A percentile compares a stretch with the other conserved stretches of the same genome.
Evolutionary conservation across 2,329 filamentous ascomycete genomes (phyloP).

Genomic region (Geoglossum cookeanum): DNA sequence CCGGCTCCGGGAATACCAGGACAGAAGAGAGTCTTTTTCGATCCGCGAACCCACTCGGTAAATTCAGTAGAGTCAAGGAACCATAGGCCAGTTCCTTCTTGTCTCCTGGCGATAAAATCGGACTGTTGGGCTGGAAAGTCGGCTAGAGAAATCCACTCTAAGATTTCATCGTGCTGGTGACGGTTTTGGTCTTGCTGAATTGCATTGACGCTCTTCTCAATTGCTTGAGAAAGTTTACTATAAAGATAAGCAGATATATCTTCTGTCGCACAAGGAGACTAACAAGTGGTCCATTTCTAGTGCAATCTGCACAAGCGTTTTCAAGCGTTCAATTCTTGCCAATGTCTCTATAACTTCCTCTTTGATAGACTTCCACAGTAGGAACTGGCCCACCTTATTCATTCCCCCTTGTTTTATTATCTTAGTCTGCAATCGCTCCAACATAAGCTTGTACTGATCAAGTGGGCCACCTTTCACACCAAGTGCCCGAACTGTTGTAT

Average conservation of each 20-base stretch:
- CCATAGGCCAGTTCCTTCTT: constrained; percentile 10
- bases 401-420: neutral
- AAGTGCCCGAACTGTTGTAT: neutral
- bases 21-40: constrained; percentile 12
- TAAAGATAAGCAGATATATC: neutral
- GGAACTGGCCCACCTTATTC: neutral
- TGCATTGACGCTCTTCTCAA: neutral
- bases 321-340: neutral
- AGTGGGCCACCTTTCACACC: neutral
- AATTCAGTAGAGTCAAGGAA: constrained; percentile 9
- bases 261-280: neutral
- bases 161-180: neutral
- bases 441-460: neutral
- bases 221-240: neutral
- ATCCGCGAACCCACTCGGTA: constrained; percentile 7
- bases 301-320: neutral
- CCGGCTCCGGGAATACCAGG: constrained; percentile 14
- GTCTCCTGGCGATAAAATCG: constrained; percentile 8
- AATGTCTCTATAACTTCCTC: neutral
- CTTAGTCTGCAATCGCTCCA: neutral
- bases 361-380: neutral
- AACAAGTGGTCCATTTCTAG: neutral
- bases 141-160: constrained; percentile 8
- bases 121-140: constrained; percentile 9
- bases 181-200: neutral